A percentile compares a stretch with the other conserved stretches of the same genome.
Evolutionary conservation across 2,329 filamentous ascomycete species (phyloP).

Genomic region (Exophiala aquamarina): DNA sequence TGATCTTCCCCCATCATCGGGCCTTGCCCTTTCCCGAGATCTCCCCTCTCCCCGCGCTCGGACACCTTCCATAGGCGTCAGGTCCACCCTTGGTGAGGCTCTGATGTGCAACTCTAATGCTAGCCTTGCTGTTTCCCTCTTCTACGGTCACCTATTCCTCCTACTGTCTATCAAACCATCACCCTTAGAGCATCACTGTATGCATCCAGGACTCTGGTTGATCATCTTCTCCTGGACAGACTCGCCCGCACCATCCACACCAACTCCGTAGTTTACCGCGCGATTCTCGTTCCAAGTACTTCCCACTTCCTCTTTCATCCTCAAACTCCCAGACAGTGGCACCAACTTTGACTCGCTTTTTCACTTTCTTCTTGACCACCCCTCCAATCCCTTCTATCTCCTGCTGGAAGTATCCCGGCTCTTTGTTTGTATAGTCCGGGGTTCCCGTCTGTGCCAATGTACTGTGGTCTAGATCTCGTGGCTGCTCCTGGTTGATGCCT

Average conservation of each 20-base stretch:
- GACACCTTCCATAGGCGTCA: no score
- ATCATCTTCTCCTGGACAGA: slow-evolving; percentile 63
- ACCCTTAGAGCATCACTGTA: no score
- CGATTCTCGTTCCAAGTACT: slow-evolving; percentile 70
- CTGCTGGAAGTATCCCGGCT: slow-evolving; percentile 75
- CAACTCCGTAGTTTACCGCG: slow-evolving; percentile 70
- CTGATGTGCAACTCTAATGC: no score
- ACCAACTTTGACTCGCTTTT: slow-evolving; percentile 77
- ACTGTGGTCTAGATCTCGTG: slow-evolving; percentile 41
- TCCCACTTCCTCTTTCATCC: slow-evolving; percentile 67
- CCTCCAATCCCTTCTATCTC: slow-evolving; percentile 92
- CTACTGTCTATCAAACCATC: neutral
- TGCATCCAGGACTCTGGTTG: neutral
- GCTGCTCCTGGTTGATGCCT: slow-evolving; percentile 51
- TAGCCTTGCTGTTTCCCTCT: no score
- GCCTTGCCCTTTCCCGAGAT: no score
- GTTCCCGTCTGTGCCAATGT: slow-evolving; percentile 15
- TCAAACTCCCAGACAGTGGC: slow-evolving; percentile 83
- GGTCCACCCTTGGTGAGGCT: no score
- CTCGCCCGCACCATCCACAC: slow-evolving; percentile 88
- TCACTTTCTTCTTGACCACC: slow-evolving; percentile 82
- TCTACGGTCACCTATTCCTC: no score
- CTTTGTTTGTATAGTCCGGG: slow-evolving; percentile 35
- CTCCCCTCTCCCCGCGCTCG: no score
- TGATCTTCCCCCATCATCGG: no score